Evolutionary conservation across 306 rosid species (phyloP).

Genomic region (Trifolium subterraneum): DNA sequence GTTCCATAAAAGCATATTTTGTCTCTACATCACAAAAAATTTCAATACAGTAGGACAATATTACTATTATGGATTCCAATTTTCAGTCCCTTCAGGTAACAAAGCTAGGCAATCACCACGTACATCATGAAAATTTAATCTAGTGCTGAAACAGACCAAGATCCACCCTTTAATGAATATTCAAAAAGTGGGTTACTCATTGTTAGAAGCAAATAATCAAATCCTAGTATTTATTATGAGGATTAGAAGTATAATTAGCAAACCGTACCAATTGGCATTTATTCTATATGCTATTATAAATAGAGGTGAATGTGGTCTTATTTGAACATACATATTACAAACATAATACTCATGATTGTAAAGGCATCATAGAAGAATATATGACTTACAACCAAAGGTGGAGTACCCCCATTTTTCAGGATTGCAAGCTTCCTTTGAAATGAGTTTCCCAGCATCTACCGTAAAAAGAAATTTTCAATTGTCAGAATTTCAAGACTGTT

Average conservation of each 20-base stretch:
- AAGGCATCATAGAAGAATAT: slow-evolving; percentile 44
- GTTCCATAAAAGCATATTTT: not conserved
- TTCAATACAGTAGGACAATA: not conserved
- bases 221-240: too few species aligned
- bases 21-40: not conserved
- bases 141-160: not conserved
- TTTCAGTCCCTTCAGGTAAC: not conserved
- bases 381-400: slow-evolving; percentile 68
- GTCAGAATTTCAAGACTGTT: slow-evolving; percentile 37
- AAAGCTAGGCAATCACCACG: not conserved
- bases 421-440: slow-evolving; percentile 89
- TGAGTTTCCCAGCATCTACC: slow-evolving; percentile 95
- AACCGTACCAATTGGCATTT: not conserved
- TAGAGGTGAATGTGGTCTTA: not conserved
- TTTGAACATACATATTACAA: not conserved
- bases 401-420: slow-evolving; percentile 73
- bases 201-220: too few species aligned
- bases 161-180: not conserved
- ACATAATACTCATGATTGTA: slow-evolving; percentile 11
- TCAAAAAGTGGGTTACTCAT: too few species aligned
- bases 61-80: not conserved
- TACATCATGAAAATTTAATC: slow-evolving; percentile 1
- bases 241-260: not conserved
- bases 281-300: not conserved
- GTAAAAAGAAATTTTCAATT: slow-evolving; percentile 36